These are phyloP conservation scores for Naganishia sp. DNA, from an alignment of 1,284 basidiomycete genomes.

Conservation along the genomic window DNA sequence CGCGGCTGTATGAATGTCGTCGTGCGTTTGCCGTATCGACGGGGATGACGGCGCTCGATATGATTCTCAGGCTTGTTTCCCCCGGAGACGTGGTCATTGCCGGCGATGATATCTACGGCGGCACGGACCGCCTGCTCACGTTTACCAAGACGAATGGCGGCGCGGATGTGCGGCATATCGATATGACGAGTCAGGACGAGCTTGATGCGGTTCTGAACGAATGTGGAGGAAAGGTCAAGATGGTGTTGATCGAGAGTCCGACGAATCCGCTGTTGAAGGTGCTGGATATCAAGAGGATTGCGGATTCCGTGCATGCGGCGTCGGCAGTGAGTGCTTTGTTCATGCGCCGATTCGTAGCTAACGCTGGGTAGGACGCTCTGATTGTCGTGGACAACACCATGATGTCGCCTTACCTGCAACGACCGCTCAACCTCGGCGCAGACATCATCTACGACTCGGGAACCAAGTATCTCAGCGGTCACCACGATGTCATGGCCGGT, in stretches of 20 bases:
- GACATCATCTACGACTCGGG: conserved; percentile 98
- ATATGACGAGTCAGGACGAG: conserved; percentile 59
- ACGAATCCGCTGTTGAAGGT: conserved; percentile 98
- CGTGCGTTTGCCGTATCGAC: conserved; percentile 91
- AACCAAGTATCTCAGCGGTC: conserved; percentile 96
- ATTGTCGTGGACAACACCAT: conserved; percentile 98
- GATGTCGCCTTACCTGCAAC: conserved; percentile 99
- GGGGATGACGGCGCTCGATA: conserved; percentile 97
- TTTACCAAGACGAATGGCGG: conserved; percentile 86
- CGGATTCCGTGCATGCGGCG: conserved; percentile 74
- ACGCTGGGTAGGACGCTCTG: conserved; percentile 61
- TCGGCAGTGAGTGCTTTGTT: conserved; percentile 58
- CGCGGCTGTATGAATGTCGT: conserved; percentile 85
- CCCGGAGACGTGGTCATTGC: conserved; percentile 94
- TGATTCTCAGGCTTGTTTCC: conserved; percentile 90
- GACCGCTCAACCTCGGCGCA: conserved; percentile 91
- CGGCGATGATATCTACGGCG: conserved; percentile 96
- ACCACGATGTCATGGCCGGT: conserved; percentile 99
- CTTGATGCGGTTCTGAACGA: conserved; percentile 28
- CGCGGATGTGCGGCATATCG: conserved; percentile 88
- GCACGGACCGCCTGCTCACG: conserved; percentile 92
- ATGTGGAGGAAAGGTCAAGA: conserved; percentile 55
- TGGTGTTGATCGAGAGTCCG: conserved; percentile 95
- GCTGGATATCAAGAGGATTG: conserved; percentile 81
- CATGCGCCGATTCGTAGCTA: background rate